Evolutionary conservation across 805 yeast species (phyloP), one percentile per base, ranked within the genome.

Genomic region (Tetrapisispora arboricola): DNA sequence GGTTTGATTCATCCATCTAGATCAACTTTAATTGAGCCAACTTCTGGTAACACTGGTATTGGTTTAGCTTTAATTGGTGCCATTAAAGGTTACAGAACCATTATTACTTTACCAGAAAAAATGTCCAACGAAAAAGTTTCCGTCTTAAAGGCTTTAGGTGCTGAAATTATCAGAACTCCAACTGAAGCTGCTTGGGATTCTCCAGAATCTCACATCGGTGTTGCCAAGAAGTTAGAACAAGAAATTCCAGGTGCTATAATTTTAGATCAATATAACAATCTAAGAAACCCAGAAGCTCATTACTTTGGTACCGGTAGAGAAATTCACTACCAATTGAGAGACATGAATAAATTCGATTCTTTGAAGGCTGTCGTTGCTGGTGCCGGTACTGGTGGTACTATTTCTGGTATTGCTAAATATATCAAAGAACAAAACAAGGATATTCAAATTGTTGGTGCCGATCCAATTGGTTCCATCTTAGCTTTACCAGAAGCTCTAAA

Each of bases 321-420:
- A 65, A 84, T 84, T 54, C 83, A 87, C 78, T 76, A 78, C 45
- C 94, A 84, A 64, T 74, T 90, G 13, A 63, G 71, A 20, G 44
- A 54, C 9, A 40, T 60, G 22, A 43, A 51, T 20, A 39, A 47
- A 38, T 60, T 59, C 36, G 84, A 88, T 27, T 73, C 78, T 44
- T 68, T 85, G 40, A 76, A 76, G 41, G 85, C 80, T 46, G 68
- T 85, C 34, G 82, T 85, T 41, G 94, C 94, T 29, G 95, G 95
- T 61, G 94, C 95, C 7, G 95, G 95, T 65, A 84, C 95, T 43
- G 95, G 95, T 64, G 95, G 95, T 65, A 84, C 95, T 40, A 80
- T 84, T 57, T 68, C 84, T 39, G 95, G 95, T 66, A 82, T 83
- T 50, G 76, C 92, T 42, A 71, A 69, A 50, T 85, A 78, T 53